Evolutionary conservation across 1,284 basidiomycete genomes (phyloP), one percentile per base, ranked within the genome.

Genomic region (Erythrobasidium hasegawianum): DNA sequence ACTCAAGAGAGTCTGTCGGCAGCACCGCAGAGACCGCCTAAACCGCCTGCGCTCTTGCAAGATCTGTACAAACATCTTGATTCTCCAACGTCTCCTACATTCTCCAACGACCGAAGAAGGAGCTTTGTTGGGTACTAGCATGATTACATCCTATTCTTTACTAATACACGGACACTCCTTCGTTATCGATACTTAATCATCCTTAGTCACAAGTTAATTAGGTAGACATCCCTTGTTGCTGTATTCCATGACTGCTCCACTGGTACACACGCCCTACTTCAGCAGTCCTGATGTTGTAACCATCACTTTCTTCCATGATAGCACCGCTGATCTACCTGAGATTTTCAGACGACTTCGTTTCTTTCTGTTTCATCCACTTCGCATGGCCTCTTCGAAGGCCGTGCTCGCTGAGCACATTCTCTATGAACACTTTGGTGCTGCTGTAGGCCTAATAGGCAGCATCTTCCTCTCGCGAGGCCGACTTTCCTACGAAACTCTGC

Each of bases 401-500:
- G 56, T 56, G 33, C 79, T 93, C 58, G 91, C 89, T 78, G 79
- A 82, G 69, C 85, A 89, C 76, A 86, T 91, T 68, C 81, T 91
- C 61, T 81, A 83, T 70, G 83, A 86, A 24, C 87, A 90, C 70
- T 92, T 93, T 76, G 90, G 90, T 2, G 82, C 85, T 38, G 80
- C 89, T 58, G 85, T 85, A 47, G 85, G 87, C 64, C 88, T 90
- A 74, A 84, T 97, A 59, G 87, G 87, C 2, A 85, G 85, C n/a
- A 83, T 84, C 10, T 81, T 97, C n/a, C 83, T 97, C 16, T 86
- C 85, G 56, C 84, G 89, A 43, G 95, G 95, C 14, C 85, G 94
- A 38, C 81, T 96, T 20, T 83, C 87, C 7, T 80, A 94, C 29
- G 73, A 82, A 2, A 78, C 79, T 11, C 72, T 83, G 27, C 64